Base-by-base conservation (phyloP, 2,329 filamentous ascomycete species). In the Aspergillus spinulosporus region DNA sequence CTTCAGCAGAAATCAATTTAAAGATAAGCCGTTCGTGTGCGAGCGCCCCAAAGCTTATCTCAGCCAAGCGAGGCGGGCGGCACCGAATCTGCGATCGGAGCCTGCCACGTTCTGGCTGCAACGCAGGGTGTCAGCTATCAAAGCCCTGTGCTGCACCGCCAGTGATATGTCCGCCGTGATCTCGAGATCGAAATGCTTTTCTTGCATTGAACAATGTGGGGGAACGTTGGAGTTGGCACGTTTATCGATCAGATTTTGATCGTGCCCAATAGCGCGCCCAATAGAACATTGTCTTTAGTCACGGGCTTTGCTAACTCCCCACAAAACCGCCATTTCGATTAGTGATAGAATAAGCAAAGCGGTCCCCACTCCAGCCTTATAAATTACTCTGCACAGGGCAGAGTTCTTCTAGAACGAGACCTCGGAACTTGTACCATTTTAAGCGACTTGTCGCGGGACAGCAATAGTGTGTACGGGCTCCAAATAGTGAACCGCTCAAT, bases 11-110 rank as follows among this genome's bases (percentile, higher is more conserved):
- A 32, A 31, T 32, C 8, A 51, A 11, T 15, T 3, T 21, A 21
- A 14, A 52, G 50, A 39, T 52, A 47, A 52, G 39, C 39, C 5
- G 39, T 42, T 42, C 39, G 14, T 42, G 7, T 37, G 39, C 15
- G 12, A 7, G 14, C 39, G 28, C 45, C 49, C 37, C 40, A 46
- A 52, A 39, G 42, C 58, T 59, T 59, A 57, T 59, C 54, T 29
- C 50, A 40, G 42, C 42, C 9, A 44, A 37, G 34, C 34, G 34
- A 54, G 57, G 12, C 58, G 54, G 58, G 49, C 45, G 52, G 43
- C 54, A 54, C 58, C 58, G 54, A 57, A 32, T 29, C 54, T 31
- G 50, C 42, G 28, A 28, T 32, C 50, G 31, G 42, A 39, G 15
- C 6, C 28, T 50, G 48, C 48, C 48, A 50, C 43, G 34, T 21